Evolutionary conservation across 257 asterid species (phyloP).

Genomic region (Solanum pimpinellifolium): DNA sequence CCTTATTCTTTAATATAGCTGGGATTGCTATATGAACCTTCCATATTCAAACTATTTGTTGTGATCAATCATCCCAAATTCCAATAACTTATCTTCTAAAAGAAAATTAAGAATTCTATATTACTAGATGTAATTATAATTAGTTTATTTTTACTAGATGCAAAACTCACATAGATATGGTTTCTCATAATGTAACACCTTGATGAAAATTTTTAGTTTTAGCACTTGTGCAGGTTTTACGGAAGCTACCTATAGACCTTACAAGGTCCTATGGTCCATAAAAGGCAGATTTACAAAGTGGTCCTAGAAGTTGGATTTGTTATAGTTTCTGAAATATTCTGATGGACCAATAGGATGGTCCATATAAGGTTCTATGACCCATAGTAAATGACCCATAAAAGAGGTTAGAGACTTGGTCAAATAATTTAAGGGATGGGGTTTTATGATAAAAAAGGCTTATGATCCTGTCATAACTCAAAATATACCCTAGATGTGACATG

Average conservation of each 20-base stretch:
- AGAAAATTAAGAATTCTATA: too few species aligned
- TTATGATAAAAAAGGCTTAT: neutral
- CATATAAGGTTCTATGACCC: neutral
- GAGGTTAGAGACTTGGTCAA: neutral
- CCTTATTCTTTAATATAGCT: neutral
- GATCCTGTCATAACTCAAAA: neutral
- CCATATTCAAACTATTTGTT: neutral
- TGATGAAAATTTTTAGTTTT: neutral
- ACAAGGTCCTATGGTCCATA: neutral
- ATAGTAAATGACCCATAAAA: neutral
- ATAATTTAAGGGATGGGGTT: neutral
- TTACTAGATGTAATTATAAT: neutral
- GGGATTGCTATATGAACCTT: neutral
- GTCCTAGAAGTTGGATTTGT: too few species aligned
- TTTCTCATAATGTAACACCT: neutral
- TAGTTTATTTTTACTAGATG: neutral
- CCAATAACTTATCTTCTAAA: neutral
- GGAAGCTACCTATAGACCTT: too few species aligned
- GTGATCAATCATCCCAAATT: neutral
- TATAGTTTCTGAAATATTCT: too few species aligned
- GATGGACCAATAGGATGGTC: neutral
- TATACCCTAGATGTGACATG: neutral
- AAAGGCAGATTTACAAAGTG: neutral
- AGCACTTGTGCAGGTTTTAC: neutral
- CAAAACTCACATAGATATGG: too few species aligned